A percentile compares a stretch with the other conserved stretches of the same genome.
phyloP scores from a whole-genome alignment of 176 grass and related monocot species.

The Aegilops tauschii region DNA sequence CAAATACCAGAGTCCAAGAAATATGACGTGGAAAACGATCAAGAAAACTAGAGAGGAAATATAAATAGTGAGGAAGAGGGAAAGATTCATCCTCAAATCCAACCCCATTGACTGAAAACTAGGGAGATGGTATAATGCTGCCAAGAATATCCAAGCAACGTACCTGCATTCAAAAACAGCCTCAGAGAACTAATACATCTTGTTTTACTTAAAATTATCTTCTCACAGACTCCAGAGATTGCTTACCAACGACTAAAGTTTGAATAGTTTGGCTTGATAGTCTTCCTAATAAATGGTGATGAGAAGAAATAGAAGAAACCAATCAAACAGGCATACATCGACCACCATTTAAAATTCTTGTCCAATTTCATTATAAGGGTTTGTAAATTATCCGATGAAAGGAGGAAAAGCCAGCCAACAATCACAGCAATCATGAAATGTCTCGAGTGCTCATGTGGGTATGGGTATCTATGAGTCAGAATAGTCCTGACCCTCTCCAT shows the following conservation, averaged over 20 bases:
- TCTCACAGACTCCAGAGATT: constrained; percentile 1
- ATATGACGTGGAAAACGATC: constrained; percentile 89
- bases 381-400: constrained; percentile 91
- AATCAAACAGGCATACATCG: constrained; percentile 96
- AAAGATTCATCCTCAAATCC: constrained; percentile 98
- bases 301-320: constrained; percentile 99
- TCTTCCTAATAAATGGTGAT: constrained; percentile 95
- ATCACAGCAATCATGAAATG: constrained; percentile 88
- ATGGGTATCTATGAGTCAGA: constrained; percentile 72
- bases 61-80: constrained; percentile 84
- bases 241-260: constrained; percentile 96
- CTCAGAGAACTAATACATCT: constrained; percentile 14
- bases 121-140: constrained; percentile 97
- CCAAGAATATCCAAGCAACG: constrained; percentile 96
- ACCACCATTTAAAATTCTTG: constrained; percentile 99
- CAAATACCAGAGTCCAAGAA: constrained; percentile 93
- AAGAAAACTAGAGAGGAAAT: constrained; percentile 86
- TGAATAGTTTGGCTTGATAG: constrained; percentile 91
- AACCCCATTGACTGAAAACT: constrained; percentile 99
- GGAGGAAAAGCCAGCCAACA: constrained; percentile 79
- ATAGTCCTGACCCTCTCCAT: constrained; percentile 93
- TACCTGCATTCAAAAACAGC: constrained; percentile 63
- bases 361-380: constrained; percentile 90
- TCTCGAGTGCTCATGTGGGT: constrained; percentile 86
- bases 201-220: background rate